phyloP scores from a whole-genome alignment of 345 rosid species.

The Nasturtium officinale region DNA sequence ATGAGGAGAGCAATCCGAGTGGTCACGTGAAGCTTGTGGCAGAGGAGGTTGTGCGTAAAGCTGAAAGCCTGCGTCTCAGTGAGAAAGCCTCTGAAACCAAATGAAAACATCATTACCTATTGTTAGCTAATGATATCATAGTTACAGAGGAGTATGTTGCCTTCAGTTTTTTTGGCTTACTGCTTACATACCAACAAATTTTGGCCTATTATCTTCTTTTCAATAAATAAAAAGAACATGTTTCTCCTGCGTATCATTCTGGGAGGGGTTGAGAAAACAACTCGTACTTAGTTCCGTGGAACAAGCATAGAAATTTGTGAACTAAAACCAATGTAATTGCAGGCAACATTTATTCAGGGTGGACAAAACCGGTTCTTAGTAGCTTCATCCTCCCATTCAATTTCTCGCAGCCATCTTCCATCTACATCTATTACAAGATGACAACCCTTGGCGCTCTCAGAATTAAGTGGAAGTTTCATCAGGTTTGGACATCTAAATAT shows the following conservation, averaged over 20 bases:
- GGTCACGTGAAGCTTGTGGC: slow-evolving; percentile 52
- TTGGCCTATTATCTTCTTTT: slow-evolving; percentile 26
- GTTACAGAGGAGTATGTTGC: slow-evolving; percentile 26
- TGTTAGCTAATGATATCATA: slow-evolving; percentile 14
- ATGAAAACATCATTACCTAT: slow-evolving; percentile 27
- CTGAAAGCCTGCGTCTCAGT: slow-evolving; percentile 47
- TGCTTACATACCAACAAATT: slow-evolving; percentile 4
- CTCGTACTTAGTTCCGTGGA: background rate
- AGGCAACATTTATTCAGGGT: background rate
- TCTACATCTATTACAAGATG: slow-evolving; percentile 11
- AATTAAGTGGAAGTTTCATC: slow-evolving; percentile 39
- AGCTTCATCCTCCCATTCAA: slow-evolving; percentile 33
- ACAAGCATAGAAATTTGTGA: background rate
- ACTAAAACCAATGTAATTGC: background rate
- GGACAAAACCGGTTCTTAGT: slow-evolving; percentile 8
- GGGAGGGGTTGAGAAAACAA: background rate
- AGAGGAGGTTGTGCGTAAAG: slow-evolving; percentile 53
- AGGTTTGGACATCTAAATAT: slow-evolving; percentile 24
- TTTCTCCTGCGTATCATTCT: background rate
- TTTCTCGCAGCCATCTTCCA: slow-evolving; percentile 17
- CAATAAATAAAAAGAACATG: slow-evolving; percentile 23
- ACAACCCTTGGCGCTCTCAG: slow-evolving; percentile 18
- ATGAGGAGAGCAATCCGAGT: slow-evolving; percentile 43
- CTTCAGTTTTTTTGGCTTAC: slow-evolving; percentile 16
- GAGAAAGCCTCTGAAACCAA: slow-evolving; percentile 42